Conservation (phyloP, 345 rosid genomes). For the Brassica juncea region DNA sequence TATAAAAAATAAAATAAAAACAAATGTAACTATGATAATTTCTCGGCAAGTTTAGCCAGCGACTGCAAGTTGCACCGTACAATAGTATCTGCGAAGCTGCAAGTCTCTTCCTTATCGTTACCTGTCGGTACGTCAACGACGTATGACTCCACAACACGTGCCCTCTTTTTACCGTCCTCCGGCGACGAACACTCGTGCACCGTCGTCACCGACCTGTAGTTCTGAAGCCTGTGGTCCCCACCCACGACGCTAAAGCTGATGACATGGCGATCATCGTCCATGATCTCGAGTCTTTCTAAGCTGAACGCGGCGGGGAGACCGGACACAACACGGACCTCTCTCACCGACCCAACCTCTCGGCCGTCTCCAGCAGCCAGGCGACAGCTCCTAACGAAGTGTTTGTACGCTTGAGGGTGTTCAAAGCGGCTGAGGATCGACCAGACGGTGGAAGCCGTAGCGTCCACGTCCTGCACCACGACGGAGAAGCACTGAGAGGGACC, state of each 20-base stretch:
- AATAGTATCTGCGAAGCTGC: conserved; percentile 72
- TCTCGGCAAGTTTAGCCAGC: conserved; percentile 67
- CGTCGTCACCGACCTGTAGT: conserved; percentile 83
- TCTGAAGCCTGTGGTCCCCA: conserved; percentile 77
- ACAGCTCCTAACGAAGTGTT: conserved; percentile 77
- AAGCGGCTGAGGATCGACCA: conserved; percentile 89
- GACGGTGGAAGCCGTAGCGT: conserved; percentile 62
- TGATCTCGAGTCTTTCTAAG: conserved; percentile 81
- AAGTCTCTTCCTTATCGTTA: conserved; percentile 79
- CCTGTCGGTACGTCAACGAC: conserved; percentile 81
- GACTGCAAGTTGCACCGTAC: conserved; percentile 88
- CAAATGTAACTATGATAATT: conserved; percentile 19
- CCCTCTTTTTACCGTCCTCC: conserved; percentile 38
- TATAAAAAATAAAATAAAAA: background rate
- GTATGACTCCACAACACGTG: conserved; percentile 83
- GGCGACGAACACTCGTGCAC: conserved; percentile 48
- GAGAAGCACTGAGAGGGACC: conserved; percentile 71
- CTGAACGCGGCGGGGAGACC: conserved; percentile 85
- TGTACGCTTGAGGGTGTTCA: conserved; percentile 81
- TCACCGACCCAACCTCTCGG: conserved; percentile 58
- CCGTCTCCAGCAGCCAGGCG: conserved; percentile 74
- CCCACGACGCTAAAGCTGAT: conserved; percentile 83
- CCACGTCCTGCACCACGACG: conserved; percentile 55
- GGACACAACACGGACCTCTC: conserved; percentile 77
- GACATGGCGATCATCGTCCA: conserved; percentile 77